These are phyloP conservation scores for Scheffersomyces amazonensis DNA, from an alignment of 805 yeast species.

Conservation along the genomic window DNA sequence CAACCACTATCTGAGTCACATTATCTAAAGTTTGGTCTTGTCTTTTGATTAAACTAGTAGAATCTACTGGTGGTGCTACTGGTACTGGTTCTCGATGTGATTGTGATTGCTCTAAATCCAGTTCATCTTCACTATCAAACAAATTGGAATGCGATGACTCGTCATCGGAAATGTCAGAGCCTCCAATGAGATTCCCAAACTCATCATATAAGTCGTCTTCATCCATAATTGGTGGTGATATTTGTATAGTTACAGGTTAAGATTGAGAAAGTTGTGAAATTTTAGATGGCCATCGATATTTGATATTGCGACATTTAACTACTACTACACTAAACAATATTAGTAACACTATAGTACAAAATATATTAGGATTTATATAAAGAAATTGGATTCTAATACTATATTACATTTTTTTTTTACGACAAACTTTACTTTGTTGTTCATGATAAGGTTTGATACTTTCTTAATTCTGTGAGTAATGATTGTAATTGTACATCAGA, in stretches of 20 bases:
- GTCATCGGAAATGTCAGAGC: constrained; percentile 42
- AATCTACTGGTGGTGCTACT: constrained; percentile 3
- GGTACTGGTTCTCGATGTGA: constrained; percentile 10
- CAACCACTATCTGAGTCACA: neutral
- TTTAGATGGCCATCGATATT: no score
- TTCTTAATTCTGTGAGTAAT: constrained; percentile 81
- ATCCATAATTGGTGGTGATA: constrained; percentile 37
- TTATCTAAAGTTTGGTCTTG: neutral
- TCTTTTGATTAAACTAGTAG: constrained; percentile 2
- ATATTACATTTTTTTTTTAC: no score
- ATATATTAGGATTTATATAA: no score
- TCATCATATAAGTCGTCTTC: constrained; percentile 74
- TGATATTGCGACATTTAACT: no score
- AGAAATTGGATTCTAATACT: no score
- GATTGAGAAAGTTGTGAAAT: no score
- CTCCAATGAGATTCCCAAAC: constrained; percentile 66
- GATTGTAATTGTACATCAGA: constrained; percentile 85
- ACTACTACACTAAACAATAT: no score
- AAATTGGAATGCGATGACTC: no score
- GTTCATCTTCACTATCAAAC: constrained; percentile 3
- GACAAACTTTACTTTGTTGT: no score
- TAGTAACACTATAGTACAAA: no score
- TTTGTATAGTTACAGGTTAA: no score
- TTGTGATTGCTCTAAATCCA: constrained; percentile 8
- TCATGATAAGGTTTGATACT: constrained; percentile 41